These are phyloP conservation scores for Fusarium stilboides DNA, from an alignment of 2,329 filamentous ascomycete genomes.

Conservation along the genomic window DNA sequence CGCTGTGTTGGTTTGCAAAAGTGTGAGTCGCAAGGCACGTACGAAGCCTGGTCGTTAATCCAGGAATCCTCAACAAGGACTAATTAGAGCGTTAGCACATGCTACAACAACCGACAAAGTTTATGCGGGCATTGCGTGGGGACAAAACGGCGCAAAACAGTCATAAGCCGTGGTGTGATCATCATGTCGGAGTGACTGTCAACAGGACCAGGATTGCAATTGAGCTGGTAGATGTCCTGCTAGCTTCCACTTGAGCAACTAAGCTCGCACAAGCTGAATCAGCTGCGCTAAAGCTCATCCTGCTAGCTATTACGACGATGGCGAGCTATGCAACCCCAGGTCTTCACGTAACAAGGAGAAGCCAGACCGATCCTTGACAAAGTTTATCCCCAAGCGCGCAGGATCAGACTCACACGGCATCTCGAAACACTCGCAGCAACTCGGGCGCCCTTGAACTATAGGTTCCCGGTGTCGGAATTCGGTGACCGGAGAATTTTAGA, in stretches of 20 bases:
- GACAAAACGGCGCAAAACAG: slow-evolving; percentile 14
- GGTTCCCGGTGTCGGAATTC: slow-evolving; percentile 38
- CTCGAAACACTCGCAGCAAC: slow-evolving; percentile 51
- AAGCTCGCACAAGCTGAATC: slow-evolving; percentile 24
- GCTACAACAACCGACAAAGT: slow-evolving; percentile 3
- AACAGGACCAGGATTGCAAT: slow-evolving; percentile 40
- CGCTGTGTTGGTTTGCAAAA: slow-evolving; percentile 17
- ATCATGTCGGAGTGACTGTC: slow-evolving; percentile 19
- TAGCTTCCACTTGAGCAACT: slow-evolving; percentile 15
- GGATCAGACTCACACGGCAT: slow-evolving; percentile 58
- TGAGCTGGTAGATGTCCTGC: slow-evolving; percentile 32
- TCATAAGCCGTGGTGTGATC: slow-evolving; percentile 15
- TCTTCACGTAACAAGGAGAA: slow-evolving; percentile 6
- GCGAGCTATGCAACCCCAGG: slow-evolving; percentile 30
- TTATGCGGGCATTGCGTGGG: slow-evolving; percentile 15
- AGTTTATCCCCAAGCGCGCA: slow-evolving; percentile 22
- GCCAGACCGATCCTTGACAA: slow-evolving; percentile 17
- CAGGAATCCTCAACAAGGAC: slow-evolving; percentile 59
- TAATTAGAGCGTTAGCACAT: slow-evolving; percentile 46
- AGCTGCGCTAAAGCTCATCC: slow-evolving; percentile 22
- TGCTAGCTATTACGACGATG: slow-evolving; percentile 6
- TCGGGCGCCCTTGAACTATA: slow-evolving; percentile 41
- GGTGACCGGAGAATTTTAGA: slow-evolving; percentile 29
- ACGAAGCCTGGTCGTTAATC: slow-evolving; percentile 59
- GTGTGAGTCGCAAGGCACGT: slow-evolving; percentile 38